Percentiles rank a stretch among this genome's conserved stretches.
Conservation (phyloP, 2,329 filamentous ascomycete genomes). For the Dactylonectria estremocensis region DNA sequence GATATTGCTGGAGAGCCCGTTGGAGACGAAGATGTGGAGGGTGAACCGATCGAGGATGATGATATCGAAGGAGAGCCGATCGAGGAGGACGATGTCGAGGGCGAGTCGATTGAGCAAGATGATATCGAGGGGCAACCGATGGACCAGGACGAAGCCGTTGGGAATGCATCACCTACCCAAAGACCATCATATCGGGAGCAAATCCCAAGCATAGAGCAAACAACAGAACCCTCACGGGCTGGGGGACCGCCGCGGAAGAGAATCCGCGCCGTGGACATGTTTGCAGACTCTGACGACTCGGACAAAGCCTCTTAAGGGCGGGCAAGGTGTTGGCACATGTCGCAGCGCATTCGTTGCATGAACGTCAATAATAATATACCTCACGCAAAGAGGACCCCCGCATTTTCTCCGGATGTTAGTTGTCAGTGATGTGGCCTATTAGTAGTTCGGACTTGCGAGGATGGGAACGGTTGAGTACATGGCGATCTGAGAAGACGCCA, state of each 20-base stretch:
- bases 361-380: not conserved
- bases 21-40: constrained; percentile 65
- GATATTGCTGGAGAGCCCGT: constrained; percentile 57
- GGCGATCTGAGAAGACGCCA: not conserved
- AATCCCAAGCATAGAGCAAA: not conserved
- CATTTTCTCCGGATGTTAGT: too few species aligned
- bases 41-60: constrained; percentile 63
- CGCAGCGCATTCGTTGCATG: not conserved
- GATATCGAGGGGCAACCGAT: constrained; percentile 58
- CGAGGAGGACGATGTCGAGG: constrained; percentile 64
- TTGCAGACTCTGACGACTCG: constrained; percentile 79
- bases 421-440: not conserved
- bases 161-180: constrained; percentile 46
- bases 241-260: constrained; percentile 67
- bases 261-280: constrained; percentile 88
- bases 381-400: not conserved
- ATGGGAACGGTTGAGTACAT: not conserved
- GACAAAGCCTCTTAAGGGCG: constrained; percentile 37
- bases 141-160: constrained; percentile 60
- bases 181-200: constrained; percentile 32
- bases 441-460: not conserved
- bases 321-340: not conserved
- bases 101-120: constrained; percentile 61
- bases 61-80: constrained; percentile 62
- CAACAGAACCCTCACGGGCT: constrained; percentile 35